Conservation (phyloP, 2,329 filamentous ascomycete species). For the Didymosphaeria variabile region DNA sequence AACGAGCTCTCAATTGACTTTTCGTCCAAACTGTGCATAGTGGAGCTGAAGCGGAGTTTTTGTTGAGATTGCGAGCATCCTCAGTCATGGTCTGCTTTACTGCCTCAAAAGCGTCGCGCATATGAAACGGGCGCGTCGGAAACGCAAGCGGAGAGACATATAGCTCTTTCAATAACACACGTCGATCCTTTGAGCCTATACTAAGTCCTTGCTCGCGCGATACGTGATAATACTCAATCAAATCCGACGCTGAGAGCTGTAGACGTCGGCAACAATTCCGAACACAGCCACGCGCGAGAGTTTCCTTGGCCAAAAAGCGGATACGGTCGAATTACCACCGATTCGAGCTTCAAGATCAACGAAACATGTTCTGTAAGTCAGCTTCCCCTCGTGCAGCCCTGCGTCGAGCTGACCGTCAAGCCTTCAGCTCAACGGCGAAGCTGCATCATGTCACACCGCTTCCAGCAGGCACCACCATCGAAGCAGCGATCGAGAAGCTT, state of each 20-base stretch:
- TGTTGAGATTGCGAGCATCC: neutral
- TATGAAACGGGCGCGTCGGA: conserved; percentile 9
- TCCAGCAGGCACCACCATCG: conserved; percentile 33
- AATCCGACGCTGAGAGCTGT: neutral
- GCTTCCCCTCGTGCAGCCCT: neutral
- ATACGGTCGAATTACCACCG: conserved; percentile 17
- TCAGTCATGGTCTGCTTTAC: neutral
- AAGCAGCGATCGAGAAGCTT: conserved; percentile 32
- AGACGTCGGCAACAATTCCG: neutral
- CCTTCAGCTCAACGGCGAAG: conserved; percentile 42
- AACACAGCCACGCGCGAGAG: conserved; percentile 14
- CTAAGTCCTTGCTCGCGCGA: neutral
- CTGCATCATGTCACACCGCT: conserved; percentile 47
- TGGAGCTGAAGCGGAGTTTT: neutral
- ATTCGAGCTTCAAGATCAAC: conserved; percentile 4
- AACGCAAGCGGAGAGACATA: neutral
- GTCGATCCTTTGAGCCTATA: neutral
- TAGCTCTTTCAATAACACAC: neutral
- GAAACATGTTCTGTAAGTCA: conserved; percentile 43
- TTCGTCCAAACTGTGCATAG: neutral
- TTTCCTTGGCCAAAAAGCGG: neutral
- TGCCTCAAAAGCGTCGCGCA: conserved; percentile 14
- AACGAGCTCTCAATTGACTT: neutral
- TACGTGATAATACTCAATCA: neutral
- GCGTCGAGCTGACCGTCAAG: conserved; percentile 25